phyloP scores from a whole-genome alignment of 2,329 filamentous ascomycete genomes.

The Diaporthe citriasiana region DNA sequence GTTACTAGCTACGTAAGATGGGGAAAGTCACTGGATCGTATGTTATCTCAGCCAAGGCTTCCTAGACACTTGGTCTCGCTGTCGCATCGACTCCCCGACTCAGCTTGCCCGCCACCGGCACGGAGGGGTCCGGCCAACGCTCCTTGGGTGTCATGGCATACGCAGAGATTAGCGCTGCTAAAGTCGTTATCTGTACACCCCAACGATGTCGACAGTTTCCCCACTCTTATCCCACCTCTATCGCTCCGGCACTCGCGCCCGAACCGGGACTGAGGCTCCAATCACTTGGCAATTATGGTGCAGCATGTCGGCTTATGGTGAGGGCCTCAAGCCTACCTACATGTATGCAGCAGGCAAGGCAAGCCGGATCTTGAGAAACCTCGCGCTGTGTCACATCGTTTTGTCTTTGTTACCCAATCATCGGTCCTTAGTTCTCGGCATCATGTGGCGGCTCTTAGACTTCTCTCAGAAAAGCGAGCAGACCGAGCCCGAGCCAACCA shows the following conservation, averaged over 20 bases:
- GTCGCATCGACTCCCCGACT: background rate
- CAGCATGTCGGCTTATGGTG: background rate
- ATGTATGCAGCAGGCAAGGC: background rate
- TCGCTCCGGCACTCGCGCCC: background rate
- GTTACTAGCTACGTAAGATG: conserved; percentile 7
- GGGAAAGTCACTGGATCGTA: conserved; percentile 5
- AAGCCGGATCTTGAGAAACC: background rate
- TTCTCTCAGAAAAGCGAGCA: conserved; percentile 10
- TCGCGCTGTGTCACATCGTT: background rate
- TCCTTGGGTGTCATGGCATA: too few species aligned
- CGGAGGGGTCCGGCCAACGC: conserved; percentile 20
- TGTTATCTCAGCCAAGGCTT: background rate
- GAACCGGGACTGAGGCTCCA: background rate
- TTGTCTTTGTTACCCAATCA: background rate
- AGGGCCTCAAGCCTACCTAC: conserved; percentile 6
- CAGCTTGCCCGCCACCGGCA: background rate
- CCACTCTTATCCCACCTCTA: conserved; percentile 36
- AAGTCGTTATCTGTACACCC: background rate
- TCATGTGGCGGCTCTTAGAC: conserved; percentile 38
- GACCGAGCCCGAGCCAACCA: conserved; percentile 44
- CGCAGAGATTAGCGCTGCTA: background rate
- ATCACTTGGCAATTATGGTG: background rate
- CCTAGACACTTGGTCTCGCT: background rate
- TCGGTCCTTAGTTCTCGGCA: background rate
- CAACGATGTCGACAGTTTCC: background rate